Percentiles rank a stretch among this genome's conserved stretches.
phyloP scores from a whole-genome alignment of 148 eudicot species.

The Rhododendron molle region DNA sequence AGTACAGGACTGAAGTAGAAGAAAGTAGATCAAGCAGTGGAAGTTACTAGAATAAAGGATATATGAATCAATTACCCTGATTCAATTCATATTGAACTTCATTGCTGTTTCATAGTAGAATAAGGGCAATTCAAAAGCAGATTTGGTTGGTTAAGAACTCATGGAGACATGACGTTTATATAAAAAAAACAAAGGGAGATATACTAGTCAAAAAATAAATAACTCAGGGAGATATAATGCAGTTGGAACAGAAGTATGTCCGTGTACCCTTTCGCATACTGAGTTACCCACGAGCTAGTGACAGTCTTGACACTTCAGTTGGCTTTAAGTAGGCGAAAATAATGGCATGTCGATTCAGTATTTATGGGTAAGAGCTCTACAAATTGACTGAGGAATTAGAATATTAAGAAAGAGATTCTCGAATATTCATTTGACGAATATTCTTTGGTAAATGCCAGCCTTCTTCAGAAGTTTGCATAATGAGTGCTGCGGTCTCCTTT shows the following conservation, averaged over 20 bases:
- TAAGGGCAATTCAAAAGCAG: not conserved
- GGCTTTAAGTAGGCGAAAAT: not conserved
- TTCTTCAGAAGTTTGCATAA: not conserved
- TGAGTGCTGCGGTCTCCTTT: not conserved
- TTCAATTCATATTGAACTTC: not conserved
- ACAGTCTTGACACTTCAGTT: not conserved
- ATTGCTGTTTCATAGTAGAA: not conserved
- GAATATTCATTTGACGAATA: not conserved
- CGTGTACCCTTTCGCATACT: not conserved
- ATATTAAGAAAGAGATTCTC: not conserved
- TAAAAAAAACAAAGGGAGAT: not conserved
- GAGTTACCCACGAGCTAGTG: not conserved
- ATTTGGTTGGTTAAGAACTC: constrained; percentile 1
- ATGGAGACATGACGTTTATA: not conserved
- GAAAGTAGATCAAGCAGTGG: not conserved
- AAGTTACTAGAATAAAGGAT: not conserved
- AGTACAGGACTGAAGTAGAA: not conserved
- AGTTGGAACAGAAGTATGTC: not conserved
- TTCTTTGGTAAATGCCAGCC: not conserved
- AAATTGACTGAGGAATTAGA: not conserved
- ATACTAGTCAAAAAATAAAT: not conserved
- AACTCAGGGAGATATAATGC: not conserved
- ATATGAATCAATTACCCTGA: not conserved
- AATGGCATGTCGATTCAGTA: not conserved
- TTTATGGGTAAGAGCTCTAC: not conserved